Conservation (phyloP, 495 filamentous ascomycete species). For the Mycothermus thermophilus region DNA sequence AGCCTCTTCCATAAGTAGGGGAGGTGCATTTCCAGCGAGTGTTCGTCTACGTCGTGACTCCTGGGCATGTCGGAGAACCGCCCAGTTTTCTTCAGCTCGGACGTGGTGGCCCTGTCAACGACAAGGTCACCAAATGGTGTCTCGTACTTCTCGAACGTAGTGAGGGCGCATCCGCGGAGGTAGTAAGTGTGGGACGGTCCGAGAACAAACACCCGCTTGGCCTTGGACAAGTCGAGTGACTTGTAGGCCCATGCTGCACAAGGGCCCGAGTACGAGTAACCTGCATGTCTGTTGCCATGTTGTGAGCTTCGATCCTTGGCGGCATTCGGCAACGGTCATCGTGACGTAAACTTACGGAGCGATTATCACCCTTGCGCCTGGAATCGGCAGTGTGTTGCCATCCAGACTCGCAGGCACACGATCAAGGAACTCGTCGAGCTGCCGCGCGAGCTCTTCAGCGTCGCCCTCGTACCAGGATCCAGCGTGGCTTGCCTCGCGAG, state of each 20-base stretch:
- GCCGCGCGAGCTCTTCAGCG: slow-evolving; percentile 40
- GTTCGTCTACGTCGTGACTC: slow-evolving; percentile 67
- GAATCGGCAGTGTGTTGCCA: slow-evolving; percentile 48
- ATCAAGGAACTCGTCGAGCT: slow-evolving; percentile 70
- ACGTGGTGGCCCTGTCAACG: slow-evolving; percentile 55
- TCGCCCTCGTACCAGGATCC: slow-evolving; percentile 64
- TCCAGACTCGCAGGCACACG: slow-evolving; percentile 54
- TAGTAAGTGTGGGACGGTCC: slow-evolving; percentile 88
- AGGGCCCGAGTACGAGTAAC: slow-evolving; percentile 88
- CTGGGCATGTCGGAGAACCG: slow-evolving; percentile 63
- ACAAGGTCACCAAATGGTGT: slow-evolving; percentile 74
- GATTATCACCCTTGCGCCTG: slow-evolving; percentile 78
- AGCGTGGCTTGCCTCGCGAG: slow-evolving; percentile 51
- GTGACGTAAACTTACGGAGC: slow-evolving; percentile 75
- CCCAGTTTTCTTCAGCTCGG: slow-evolving; percentile 45
- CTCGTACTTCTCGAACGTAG: slow-evolving; percentile 57
- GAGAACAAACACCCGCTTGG: slow-evolving; percentile 84
- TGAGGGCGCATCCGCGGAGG: slow-evolving; percentile 62
- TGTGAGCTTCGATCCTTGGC: too few relatives aligned
- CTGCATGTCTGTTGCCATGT: slow-evolving; percentile 77
- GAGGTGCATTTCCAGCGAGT: slow-evolving; percentile 93
- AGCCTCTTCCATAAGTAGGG: slow-evolving; percentile 86
- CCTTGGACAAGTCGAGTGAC: slow-evolving; percentile 61
- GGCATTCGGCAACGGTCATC: too few relatives aligned
- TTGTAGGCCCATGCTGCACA: slow-evolving; percentile 95